A percentile compares a stretch with the other conserved stretches of the same genome.
phyloP scores from a whole-genome alignment of 169 alveolate genomes.

The Eimeria maxima region DNA sequence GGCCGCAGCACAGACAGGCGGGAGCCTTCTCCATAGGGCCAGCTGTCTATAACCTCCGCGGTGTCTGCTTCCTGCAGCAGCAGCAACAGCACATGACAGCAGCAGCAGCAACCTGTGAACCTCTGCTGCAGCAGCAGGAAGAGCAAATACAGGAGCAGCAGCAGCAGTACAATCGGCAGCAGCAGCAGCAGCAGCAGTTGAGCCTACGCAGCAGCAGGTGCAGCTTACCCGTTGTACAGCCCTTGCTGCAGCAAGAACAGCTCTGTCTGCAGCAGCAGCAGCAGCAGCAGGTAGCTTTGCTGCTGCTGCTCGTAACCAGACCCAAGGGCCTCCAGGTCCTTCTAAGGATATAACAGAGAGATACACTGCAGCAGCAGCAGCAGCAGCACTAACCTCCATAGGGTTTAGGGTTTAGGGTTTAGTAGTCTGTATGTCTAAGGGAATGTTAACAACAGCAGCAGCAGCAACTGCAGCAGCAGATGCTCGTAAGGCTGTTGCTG shows the following conservation, averaged over 20 bases:
- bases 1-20: slow-evolving; percentile 46
- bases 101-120: neutral
- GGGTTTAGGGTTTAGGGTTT: slow-evolving; percentile 20
- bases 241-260: slow-evolving; percentile 56
- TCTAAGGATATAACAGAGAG: neutral
- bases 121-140: neutral
- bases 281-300: too few relatives aligned
- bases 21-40: neutral
- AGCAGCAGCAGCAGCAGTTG: neutral
- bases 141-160: neutral
- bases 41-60: neutral
- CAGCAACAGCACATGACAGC: neutral
- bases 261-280: neutral
- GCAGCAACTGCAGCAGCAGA: slow-evolving; percentile 19
- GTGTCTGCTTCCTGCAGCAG: slow-evolving; percentile 1
- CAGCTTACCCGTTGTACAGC: slow-evolving; percentile 20
- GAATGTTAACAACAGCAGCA: neutral
- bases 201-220: neutral
- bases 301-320: slow-evolving; percentile 39
- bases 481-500: neutral
- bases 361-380: too few relatives aligned
- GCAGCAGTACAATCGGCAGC: slow-evolving; percentile 24
- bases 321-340: slow-evolving; percentile 35
- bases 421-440: neutral
- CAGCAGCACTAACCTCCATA: neutral